Evolutionary conservation across 2,329 filamentous ascomycete genomes (phyloP).

Genomic region (Paecilomyces niveus): DNA sequence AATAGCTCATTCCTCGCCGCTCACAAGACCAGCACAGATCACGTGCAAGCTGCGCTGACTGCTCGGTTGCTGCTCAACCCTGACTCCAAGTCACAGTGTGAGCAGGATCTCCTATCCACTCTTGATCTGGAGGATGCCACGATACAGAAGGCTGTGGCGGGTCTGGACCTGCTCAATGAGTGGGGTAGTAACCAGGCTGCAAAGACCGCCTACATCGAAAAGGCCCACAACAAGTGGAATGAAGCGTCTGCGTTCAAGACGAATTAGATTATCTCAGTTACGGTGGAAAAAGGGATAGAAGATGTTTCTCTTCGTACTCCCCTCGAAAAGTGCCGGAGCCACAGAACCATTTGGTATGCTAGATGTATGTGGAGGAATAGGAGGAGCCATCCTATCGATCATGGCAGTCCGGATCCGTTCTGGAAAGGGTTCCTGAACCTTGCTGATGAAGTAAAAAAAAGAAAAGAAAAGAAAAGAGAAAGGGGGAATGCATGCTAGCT

Average conservation of each 20-base stretch:
- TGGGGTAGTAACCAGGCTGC: constrained; percentile 45
- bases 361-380: background rate
- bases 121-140: constrained; percentile 47
- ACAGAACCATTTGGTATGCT: background rate
- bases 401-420: background rate
- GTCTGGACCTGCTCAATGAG: constrained; percentile 44
- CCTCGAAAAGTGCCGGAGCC: background rate
- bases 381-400: background rate
- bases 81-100: constrained; percentile 49
- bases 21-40: constrained; percentile 55
- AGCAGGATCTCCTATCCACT: constrained; percentile 56
- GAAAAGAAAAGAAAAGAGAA: background rate
- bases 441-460: background rate
- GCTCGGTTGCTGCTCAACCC: constrained; percentile 53
- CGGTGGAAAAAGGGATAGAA: background rate
- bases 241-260: constrained; percentile 31
- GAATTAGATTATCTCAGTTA: constrained; percentile 6
- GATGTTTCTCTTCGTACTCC: background rate
- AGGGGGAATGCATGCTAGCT: constrained; percentile 1
- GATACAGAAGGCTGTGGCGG: constrained; percentile 51
- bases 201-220: constrained; percentile 43
- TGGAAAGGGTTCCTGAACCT: background rate
- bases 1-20: constrained; percentile 60
- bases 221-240: constrained; percentile 33
- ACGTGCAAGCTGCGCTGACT: constrained; percentile 58